These are phyloP conservation scores for Kockiozyma suomiensis DNA, from an alignment of 805 yeast species.

Conservation along the genomic window DNA sequence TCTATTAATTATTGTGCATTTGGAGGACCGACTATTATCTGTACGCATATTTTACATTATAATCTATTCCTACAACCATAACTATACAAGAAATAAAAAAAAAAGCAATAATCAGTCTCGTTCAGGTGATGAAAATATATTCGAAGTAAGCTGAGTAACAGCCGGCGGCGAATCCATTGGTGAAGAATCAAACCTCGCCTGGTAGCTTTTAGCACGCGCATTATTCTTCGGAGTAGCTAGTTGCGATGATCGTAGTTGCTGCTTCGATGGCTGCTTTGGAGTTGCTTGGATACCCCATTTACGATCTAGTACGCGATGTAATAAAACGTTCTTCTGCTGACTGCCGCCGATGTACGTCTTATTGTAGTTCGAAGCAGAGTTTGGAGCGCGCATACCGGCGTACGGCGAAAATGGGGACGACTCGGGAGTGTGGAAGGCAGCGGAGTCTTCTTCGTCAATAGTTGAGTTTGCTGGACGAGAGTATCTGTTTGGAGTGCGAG, in stretches of 20 bases:
- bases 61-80: neutral
- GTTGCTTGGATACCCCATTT: constrained; percentile 44
- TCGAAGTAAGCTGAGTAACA: constrained; percentile 22
- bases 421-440: constrained; percentile 25
- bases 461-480: constrained; percentile 31
- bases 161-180: constrained; percentile 33
- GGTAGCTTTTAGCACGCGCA: neutral
- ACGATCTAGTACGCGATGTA: constrained; percentile 43
- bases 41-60: neutral
- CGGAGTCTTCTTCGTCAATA: constrained; percentile 20
- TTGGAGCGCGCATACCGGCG: constrained; percentile 18
- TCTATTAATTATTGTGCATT: neutral
- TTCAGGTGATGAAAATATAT: constrained; percentile 32
- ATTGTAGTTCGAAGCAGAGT: neutral
- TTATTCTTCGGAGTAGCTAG: constrained; percentile 17
- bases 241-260: neutral
- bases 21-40: neutral
- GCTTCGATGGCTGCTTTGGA: constrained; percentile 33
- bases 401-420: constrained; percentile 33
- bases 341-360: constrained; percentile 3
- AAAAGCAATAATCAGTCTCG: neutral
- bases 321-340: constrained; percentile 29
- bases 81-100: neutral
- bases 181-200: constrained; percentile 27
- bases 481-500: constrained; percentile 11